A percentile compares a stretch with the other conserved stretches of the same genome.
Conservation (phyloP, 148 eudicot genomes). For the Nyssa sinensis region DNA sequence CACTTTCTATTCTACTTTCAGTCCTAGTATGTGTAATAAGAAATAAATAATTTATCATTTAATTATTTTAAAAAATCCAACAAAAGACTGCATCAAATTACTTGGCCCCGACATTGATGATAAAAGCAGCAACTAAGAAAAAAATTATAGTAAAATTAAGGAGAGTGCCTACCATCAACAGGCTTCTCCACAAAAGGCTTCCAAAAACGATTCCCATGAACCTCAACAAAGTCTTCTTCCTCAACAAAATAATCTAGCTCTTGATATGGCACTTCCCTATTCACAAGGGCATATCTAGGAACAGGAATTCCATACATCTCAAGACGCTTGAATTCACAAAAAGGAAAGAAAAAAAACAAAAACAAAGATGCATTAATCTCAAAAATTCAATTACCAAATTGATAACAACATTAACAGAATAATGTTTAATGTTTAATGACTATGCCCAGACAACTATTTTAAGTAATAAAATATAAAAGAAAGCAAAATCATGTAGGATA, state of each 20-base stretch:
- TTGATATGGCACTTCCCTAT: slow-evolving; percentile 73
- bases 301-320: slow-evolving; percentile 83
- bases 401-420: not conserved
- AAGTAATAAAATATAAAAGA: not conserved
- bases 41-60: too few relatives aligned
- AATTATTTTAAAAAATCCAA: not conserved
- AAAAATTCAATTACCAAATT: not conserved
- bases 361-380: not conserved
- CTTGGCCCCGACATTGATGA: not conserved
- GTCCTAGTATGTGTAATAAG: not conserved
- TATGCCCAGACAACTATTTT: too few relatives aligned
- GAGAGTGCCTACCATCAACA: slow-evolving; percentile 62
- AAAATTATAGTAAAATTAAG: too few relatives aligned
- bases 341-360: too few relatives aligned
- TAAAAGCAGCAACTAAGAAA: not conserved
- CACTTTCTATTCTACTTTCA: not conserved
- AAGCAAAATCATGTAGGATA: not conserved
- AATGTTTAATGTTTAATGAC: not conserved
- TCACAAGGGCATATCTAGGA: slow-evolving; percentile 90
- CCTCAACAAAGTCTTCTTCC: slow-evolving; percentile 96
- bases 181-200: slow-evolving; percentile 99
- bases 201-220: slow-evolving; percentile 80
- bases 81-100: not conserved
- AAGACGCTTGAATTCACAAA: slow-evolving; percentile 64
- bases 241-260: slow-evolving; percentile 93